These are phyloP conservation scores for Leucaena leucocephala DNA, from an alignment of 306 rosid species.

Conservation along the genomic window DNA sequence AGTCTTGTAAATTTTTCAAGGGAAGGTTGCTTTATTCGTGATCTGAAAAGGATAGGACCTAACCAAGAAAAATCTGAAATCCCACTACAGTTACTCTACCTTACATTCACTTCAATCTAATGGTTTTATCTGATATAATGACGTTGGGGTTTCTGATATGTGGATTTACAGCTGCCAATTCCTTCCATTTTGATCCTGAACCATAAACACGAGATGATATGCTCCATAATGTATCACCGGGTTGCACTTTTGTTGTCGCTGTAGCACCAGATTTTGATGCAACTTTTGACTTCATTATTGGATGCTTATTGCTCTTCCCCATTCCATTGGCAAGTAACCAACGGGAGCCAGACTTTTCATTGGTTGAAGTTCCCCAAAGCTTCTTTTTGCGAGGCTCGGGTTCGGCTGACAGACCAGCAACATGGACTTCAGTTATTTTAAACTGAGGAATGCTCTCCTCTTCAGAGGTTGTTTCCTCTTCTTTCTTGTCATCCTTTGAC, in stretches of 20 bases:
- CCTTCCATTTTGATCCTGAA: conserved; percentile 67
- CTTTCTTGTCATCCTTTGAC: conserved; percentile 46
- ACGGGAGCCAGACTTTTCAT: conserved; percentile 84
- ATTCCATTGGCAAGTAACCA: conserved; percentile 93
- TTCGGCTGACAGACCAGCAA: conserved; percentile 64
- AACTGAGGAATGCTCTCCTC: conserved; percentile 69
- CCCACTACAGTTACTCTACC: not conserved
- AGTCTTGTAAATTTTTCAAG: not conserved
- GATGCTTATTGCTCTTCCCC: conserved; percentile 72
- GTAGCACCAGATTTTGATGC: conserved; percentile 48
- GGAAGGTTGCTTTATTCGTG: not conserved
- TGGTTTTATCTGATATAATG: conserved; percentile 54
- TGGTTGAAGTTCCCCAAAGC: conserved; percentile 60
- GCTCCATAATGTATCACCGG: conserved; percentile 86
- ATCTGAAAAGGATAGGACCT: conserved; percentile 15
- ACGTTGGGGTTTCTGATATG: conserved; percentile 76
- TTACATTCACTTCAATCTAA: conserved; percentile 51
- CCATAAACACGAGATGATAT: conserved; percentile 73
- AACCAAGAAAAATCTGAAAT: conserved; percentile 11
- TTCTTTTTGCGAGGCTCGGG: conserved; percentile 56
- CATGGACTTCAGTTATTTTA: conserved; percentile 76
- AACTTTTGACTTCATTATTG: conserved; percentile 58
- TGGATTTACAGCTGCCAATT: conserved; percentile 62
- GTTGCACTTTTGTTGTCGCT: conserved; percentile 57
- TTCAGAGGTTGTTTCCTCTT: conserved; percentile 44